Conservation (phyloP, 495 filamentous ascomycete genomes). For the Xylaria bambusicola region DNA sequence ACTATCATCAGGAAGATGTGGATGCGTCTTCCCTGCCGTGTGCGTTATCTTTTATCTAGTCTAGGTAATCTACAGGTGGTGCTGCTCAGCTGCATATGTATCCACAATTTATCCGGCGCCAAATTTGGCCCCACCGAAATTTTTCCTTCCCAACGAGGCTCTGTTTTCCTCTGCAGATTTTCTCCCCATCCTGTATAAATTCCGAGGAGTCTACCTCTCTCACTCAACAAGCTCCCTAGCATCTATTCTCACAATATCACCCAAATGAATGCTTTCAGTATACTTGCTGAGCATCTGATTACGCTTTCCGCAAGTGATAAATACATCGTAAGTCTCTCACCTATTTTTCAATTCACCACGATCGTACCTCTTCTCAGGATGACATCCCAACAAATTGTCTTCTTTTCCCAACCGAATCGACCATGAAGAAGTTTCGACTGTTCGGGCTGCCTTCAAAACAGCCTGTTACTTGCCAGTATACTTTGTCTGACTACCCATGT, state of each 20-base stretch:
- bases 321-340: conserved; percentile 4
- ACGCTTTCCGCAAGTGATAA: too few species aligned
- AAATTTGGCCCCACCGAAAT: neutral
- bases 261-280: too few species aligned
- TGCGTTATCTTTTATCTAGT: too few species aligned
- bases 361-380: conserved; percentile 62
- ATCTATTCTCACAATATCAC: too few species aligned
- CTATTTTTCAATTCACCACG: conserved; percentile 13
- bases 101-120: conserved; percentile 1
- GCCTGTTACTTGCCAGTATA: conserved; percentile 99
- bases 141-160: too few species aligned
- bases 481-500: conserved; percentile 72
- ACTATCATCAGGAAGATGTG: too few species aligned
- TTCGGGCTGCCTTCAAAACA: conserved; percentile 66
- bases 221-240: too few species aligned
- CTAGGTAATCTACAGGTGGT: too few species aligned
- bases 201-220: neutral
- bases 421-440: conserved; percentile 79
- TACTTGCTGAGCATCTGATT: too few species aligned
- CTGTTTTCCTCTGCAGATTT: too few species aligned
- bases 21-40: too few species aligned
- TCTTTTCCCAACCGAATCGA: conserved; percentile 95
- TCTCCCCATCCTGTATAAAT: conserved; percentile 11
- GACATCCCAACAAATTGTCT: conserved; percentile 75
- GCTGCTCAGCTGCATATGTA: too few species aligned